Evolutionary conservation across 345 rosid genomes (phyloP), one percentile per base, ranked within the genome.

Genomic region (Salix koriyanagi): DNA sequence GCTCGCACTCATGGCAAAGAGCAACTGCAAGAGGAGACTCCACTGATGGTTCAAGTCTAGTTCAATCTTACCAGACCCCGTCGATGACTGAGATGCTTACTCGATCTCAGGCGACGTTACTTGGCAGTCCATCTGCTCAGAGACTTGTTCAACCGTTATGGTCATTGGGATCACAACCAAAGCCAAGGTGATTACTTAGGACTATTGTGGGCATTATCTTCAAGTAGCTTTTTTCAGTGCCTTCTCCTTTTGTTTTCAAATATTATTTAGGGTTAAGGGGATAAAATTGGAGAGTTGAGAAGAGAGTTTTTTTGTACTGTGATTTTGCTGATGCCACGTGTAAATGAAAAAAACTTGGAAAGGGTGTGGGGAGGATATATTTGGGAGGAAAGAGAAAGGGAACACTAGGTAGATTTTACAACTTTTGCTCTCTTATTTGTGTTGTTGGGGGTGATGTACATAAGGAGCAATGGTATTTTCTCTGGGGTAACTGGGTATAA

Each of bases 1-100:
- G 98, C 84, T 96, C 99, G 11, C 98, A 96, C 72, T 96, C 97
- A 15, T 94, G 99, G 99, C 99, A 96, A 84, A 87, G 99, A 87
- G 98, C 99, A 37, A 94, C 98, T 14, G 83, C 97, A 14, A 94
- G 99, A 86, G 98, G 99, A 39, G 97, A 94, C 85, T 92, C 97
- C 71, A 88, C 92, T 1, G 97, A 92, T 2, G 88, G 95, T 67
- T 93, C 92, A 16, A 96, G 97, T 84, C 86, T 96, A 67, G 82
- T 90, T 37, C 97, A 90, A 60, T 83, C 95, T 32, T 93, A 96
- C 72, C 97, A 90, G 75, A 94, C 99, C 13, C 99, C 95, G 30
- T 92, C 92, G 12, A 96, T 96, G 99, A 83, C 89, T 12, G 92
- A 94, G 88, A 96, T 96, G 99, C 90, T 96, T 32, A 81, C 85